These are phyloP conservation scores for Aspergillus sp. DNA, from an alignment of 2,329 filamentous ascomycete genomes.

Conservation along the genomic window DNA sequence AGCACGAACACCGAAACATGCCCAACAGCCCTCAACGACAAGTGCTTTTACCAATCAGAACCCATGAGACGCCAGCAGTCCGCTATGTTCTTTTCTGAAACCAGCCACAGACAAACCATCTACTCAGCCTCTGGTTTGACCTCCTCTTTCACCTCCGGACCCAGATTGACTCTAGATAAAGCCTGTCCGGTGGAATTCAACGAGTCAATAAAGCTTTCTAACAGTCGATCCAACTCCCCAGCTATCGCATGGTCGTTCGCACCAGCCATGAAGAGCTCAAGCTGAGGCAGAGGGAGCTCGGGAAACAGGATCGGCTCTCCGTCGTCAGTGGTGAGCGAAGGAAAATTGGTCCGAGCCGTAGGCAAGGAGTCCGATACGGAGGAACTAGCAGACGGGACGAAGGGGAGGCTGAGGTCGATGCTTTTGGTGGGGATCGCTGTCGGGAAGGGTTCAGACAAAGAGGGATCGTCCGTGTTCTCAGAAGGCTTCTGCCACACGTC, in stretches of 20 bases:
- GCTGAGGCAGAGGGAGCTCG: conserved; percentile 39
- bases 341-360: conserved; percentile 23
- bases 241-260: conserved; percentile 40
- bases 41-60: too few species aligned
- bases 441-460: conserved; percentile 27
- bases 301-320: conserved; percentile 39
- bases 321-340: conserved; percentile 12
- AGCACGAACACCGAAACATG: too few species aligned
- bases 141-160: conserved; percentile 18
- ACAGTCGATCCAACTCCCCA: conserved; percentile 44
- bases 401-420: conserved; percentile 9
- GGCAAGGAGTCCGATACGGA: conserved; percentile 25
- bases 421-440: conserved; percentile 29
- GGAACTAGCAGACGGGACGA: conserved; percentile 15
- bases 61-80: background rate
- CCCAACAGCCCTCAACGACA: too few species aligned
- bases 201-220: conserved; percentile 43
- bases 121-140: conserved; percentile 17
- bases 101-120: background rate
- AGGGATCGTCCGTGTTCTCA: conserved; percentile 9
- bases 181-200: conserved; percentile 42
- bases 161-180: conserved; percentile 20
- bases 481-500: conserved; percentile 24
- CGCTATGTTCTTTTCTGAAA: background rate
- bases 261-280: conserved; percentile 41